A percentile compares a stretch with the other conserved stretches of the same genome.
These are phyloP conservation scores for Recurvomyces mirabilis DNA, from an alignment of 495 filamentous ascomycete genomes.

Conservation along the genomic window DNA sequence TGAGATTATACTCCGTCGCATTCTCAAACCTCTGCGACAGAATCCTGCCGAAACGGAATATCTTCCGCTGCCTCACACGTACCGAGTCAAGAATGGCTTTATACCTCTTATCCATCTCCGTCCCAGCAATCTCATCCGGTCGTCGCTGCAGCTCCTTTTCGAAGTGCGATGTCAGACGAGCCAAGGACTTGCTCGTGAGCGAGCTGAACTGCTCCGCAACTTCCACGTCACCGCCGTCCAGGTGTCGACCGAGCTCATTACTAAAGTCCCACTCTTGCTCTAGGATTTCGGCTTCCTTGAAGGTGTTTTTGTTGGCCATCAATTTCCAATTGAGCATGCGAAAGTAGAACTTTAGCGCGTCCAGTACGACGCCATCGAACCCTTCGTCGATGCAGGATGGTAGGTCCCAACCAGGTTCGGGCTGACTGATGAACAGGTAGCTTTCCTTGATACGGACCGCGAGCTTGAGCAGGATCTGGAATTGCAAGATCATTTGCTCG, in stretches of 20 bases:
- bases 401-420: slow-evolving; percentile 87
- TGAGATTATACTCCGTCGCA: slow-evolving; percentile 82
- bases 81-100: slow-evolving; percentile 92
- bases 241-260: slow-evolving; percentile 76
- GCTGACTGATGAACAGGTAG: slow-evolving; percentile 70
- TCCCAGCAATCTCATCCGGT: slow-evolving; percentile 61
- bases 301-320: slow-evolving; percentile 94
- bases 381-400: slow-evolving; percentile 94
- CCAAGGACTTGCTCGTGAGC: slow-evolving; percentile 80
- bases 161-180: slow-evolving; percentile 77
- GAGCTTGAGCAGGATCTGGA: slow-evolving; percentile 81
- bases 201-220: slow-evolving; percentile 97
- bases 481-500: slow-evolving; percentile 93
- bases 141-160: slow-evolving; percentile 77
- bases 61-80: slow-evolving; percentile 81
- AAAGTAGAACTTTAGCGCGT: slow-evolving; percentile 95
- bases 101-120: slow-evolving; percentile 92
- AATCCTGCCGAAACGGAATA: slow-evolving; percentile 76
- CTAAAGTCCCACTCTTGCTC: slow-evolving; percentile 97
- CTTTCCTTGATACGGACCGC: slow-evolving; percentile 86
- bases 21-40: slow-evolving; percentile 91
- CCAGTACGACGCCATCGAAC: slow-evolving; percentile 89
- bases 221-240: slow-evolving; percentile 87
- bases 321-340: slow-evolving; percentile 94
- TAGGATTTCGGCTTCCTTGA: slow-evolving; percentile 94